phyloP scores from a whole-genome alignment of 208 protist species.

The Wallacemonas sp. region DNA sequence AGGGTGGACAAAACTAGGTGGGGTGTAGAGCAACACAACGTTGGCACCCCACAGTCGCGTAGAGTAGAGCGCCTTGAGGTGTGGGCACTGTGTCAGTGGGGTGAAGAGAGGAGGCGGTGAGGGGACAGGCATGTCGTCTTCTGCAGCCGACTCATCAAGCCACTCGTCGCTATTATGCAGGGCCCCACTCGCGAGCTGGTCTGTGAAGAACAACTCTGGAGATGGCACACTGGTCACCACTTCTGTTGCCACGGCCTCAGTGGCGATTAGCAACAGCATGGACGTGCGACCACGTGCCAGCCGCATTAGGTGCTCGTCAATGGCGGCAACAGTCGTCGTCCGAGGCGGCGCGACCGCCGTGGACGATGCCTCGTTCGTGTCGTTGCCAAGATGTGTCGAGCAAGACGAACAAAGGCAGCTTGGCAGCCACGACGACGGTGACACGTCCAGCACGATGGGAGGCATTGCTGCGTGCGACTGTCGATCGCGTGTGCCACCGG shows the following conservation, averaged over 20 bases:
- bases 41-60: conserved; percentile 74
- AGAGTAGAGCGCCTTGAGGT: conserved; percentile 48
- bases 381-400: neutral
- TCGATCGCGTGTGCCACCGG: neutral
- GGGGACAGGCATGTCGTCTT: neutral
- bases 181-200: neutral
- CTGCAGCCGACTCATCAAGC: neutral
- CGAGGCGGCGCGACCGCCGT: conserved; percentile 11
- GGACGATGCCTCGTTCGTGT: conserved; percentile 28
- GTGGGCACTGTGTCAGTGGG: conserved; percentile 30
- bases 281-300: conserved; percentile 53
- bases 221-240: conserved; percentile 24
- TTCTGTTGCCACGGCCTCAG: conserved; percentile 31
- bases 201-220: conserved; percentile 44
- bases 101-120: conserved; percentile 24
- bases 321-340: conserved; percentile 27
- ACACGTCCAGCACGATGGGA: conserved; percentile 68
- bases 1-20: conserved; percentile 4
- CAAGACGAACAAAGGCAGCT: conserved; percentile 30
- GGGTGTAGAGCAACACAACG: conserved; percentile 52
- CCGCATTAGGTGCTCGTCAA: conserved; percentile 62
- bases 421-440: conserved; percentile 35
- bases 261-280: conserved; percentile 72
- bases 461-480: conserved; percentile 29
- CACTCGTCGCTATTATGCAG: conserved; percentile 21